These are phyloP conservation scores for Xylaria longipes DNA, from an alignment of 495 filamentous ascomycete genomes.

Conservation along the genomic window DNA sequence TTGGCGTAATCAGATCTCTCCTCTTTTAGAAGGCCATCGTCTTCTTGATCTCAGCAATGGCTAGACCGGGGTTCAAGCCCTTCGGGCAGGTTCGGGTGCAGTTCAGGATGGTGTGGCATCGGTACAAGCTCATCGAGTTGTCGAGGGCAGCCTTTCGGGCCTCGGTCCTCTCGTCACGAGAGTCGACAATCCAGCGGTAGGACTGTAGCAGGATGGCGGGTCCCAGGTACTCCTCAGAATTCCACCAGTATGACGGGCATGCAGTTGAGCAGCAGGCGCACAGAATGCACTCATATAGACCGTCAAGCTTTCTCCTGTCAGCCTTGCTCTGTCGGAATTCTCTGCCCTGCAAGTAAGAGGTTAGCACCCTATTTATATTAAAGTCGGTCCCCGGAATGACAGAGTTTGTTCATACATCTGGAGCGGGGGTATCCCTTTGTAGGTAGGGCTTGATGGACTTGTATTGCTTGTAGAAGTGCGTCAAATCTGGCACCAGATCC, in stretches of 20 bases:
- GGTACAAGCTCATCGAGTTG: slow-evolving; percentile 98
- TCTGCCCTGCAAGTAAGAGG: slow-evolving; percentile 63
- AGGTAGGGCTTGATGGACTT: slow-evolving; percentile 99
- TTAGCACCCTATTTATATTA: slow-evolving; percentile 30
- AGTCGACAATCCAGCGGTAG: slow-evolving; percentile 95
- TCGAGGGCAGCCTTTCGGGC: slow-evolving; percentile 90
- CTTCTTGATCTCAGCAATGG: slow-evolving; percentile 99
- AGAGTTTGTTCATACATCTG: slow-evolving; percentile 66
- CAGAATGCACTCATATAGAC: slow-evolving; percentile 98
- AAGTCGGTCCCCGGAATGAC: background rate
- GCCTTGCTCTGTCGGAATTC: slow-evolving; percentile 88
- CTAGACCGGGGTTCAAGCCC: slow-evolving; percentile 92
- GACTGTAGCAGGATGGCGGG: slow-evolving; percentile 95
- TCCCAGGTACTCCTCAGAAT: slow-evolving; percentile 95
- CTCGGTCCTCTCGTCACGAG: slow-evolving; percentile 83
- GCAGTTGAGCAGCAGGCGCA: slow-evolving; percentile 99
- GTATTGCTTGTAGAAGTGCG: slow-evolving; percentile 99
- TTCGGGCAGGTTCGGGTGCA: slow-evolving; percentile 97
- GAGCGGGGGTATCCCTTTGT: slow-evolving; percentile 78
- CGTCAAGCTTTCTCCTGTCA: slow-evolving; percentile 95
- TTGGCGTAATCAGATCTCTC: background rate
- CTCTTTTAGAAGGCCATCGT: slow-evolving; percentile 73
- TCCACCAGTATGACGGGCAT: slow-evolving; percentile 99
- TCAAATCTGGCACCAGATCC: slow-evolving; percentile 96
- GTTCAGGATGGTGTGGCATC: slow-evolving; percentile 99